These are phyloP conservation scores for Verticillium albo-atrum DNA, from an alignment of 2,329 filamentous ascomycete genomes.

Conservation along the genomic window DNA sequence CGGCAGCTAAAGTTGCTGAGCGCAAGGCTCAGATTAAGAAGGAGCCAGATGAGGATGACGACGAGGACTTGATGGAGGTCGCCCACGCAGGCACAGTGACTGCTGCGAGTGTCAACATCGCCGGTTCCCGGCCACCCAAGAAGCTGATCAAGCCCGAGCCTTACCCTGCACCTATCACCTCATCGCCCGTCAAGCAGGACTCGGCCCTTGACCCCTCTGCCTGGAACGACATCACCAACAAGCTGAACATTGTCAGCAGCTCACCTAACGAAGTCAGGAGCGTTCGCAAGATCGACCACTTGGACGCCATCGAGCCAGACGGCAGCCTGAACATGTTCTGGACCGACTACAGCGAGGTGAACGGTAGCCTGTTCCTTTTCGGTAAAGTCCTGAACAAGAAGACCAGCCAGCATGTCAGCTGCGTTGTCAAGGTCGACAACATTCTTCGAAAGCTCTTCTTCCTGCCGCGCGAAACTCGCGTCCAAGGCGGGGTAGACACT, in stretches of 20 bases:
- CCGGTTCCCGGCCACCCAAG: conserved; percentile 72
- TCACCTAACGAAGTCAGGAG: conserved; percentile 57
- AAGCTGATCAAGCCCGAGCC: conserved; percentile 65
- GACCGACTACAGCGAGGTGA: conserved; percentile 92
- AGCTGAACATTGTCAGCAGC: conserved; percentile 79
- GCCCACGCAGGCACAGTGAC: conserved; percentile 69
- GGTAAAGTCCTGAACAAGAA: conserved; percentile 93
- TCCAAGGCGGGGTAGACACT: conserved; percentile 59
- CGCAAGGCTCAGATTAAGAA: conserved; percentile 57
- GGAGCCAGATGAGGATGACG: conserved; percentile 59
- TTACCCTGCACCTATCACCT: conserved; percentile 68
- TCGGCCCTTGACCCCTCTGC: conserved; percentile 70
- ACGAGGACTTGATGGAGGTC: conserved; percentile 84
- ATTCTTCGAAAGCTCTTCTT: conserved; percentile 91
- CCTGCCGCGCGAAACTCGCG: conserved; percentile 66
- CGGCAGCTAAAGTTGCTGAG: conserved; percentile 71
- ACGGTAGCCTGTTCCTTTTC: conserved; percentile 87
- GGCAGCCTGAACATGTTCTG: conserved; percentile 93
- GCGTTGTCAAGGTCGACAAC: conserved; percentile 94
- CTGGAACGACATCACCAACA: conserved; percentile 84
- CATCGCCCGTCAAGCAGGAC: conserved; percentile 60
- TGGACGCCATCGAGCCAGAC: conserved; percentile 88
- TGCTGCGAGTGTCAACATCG: conserved; percentile 74
- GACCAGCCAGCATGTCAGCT: conserved; percentile 75
- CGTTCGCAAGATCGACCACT: conserved; percentile 76